Evolutionary conservation across 345 rosid genomes (phyloP).

Genomic region (Lepidium africanum): DNA sequence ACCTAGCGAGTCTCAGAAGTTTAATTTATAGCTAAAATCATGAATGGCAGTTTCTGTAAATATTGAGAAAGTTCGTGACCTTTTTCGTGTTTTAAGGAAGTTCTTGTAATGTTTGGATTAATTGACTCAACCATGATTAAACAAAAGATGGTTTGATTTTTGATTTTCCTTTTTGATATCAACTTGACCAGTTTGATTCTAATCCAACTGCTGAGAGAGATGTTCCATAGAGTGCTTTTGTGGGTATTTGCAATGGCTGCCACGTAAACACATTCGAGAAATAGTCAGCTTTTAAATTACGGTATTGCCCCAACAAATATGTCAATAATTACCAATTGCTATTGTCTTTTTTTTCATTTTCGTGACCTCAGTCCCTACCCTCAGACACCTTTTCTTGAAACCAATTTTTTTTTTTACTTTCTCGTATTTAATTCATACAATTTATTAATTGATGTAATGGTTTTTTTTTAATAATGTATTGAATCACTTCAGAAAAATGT

Average conservation of each 20-base stretch:
- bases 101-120: background rate
- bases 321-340: background rate
- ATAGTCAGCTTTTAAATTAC: constrained; percentile 20
- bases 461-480: too few species aligned
- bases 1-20: constrained; percentile 54
- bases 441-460: background rate
- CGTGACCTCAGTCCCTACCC: background rate
- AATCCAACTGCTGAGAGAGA: constrained; percentile 35
- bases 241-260: constrained; percentile 24
- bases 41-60: constrained; percentile 13
- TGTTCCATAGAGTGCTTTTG: constrained; percentile 9
- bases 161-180: background rate
- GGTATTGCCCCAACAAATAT: background rate
- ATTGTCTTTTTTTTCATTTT: background rate
- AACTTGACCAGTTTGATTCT: constrained; percentile 29
- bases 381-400: background rate
- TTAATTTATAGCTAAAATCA: constrained; percentile 35
- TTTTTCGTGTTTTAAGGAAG: background rate
- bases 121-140: constrained; percentile 27
- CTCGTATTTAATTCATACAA: background rate
- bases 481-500: too few species aligned
- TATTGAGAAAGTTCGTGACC: background rate
- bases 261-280: constrained; percentile 32
- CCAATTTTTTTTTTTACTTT: background rate
- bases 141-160: background rate